A percentile compares a stretch with the other conserved stretches of the same genome.
Evolutionary conservation across 805 yeast genomes (phyloP).

Genomic region (Saturnispora bothae): DNA sequence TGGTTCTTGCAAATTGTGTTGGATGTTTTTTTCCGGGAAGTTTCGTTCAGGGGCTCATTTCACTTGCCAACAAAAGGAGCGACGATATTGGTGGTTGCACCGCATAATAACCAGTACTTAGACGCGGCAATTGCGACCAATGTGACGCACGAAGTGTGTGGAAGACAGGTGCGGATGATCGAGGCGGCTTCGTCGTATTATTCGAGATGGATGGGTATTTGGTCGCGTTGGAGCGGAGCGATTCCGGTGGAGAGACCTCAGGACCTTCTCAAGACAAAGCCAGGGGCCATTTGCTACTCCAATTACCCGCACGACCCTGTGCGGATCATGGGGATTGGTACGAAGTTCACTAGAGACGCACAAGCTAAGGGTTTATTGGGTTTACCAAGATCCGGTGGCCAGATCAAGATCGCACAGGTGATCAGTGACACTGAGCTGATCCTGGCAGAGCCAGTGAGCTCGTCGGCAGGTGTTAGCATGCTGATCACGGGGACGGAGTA

Average conservation of each 20-base stretch:
- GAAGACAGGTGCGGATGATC: conserved; percentile 65
- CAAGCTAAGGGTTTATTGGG: conserved; percentile 61
- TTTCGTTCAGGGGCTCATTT: conserved; percentile 79
- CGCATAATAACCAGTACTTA: conserved; percentile 89
- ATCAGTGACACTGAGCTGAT: conserved; percentile 58
- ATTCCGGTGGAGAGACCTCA: conserved; percentile 92
- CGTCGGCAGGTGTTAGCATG: conserved; percentile 34
- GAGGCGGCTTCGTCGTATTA: conserved; percentile 76
- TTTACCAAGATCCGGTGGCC: conserved; percentile 68
- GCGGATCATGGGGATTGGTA: conserved; percentile 54
- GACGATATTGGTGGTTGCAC: conserved; percentile 88
- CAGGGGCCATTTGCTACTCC: conserved; percentile 44
- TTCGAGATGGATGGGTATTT: conserved; percentile 57
- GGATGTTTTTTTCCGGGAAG: conserved; percentile 74
- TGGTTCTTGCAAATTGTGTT: conserved; percentile 23
- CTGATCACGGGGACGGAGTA: conserved; percentile 44
- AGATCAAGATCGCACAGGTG: conserved; percentile 57
- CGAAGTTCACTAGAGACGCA: conserved; percentile 56
- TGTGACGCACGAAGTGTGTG: conserved; percentile 54
- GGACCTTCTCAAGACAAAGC: conserved; percentile 59
- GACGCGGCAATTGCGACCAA: conserved; percentile 61
- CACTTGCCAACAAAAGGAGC: conserved; percentile 63
- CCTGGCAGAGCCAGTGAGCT: conserved; percentile 60
- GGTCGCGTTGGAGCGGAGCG: conserved; percentile 66
- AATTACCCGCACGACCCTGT: conserved; percentile 39